Conservation (phyloP, 106 monocot species). For the Dioscorea zingiberensis region DNA sequence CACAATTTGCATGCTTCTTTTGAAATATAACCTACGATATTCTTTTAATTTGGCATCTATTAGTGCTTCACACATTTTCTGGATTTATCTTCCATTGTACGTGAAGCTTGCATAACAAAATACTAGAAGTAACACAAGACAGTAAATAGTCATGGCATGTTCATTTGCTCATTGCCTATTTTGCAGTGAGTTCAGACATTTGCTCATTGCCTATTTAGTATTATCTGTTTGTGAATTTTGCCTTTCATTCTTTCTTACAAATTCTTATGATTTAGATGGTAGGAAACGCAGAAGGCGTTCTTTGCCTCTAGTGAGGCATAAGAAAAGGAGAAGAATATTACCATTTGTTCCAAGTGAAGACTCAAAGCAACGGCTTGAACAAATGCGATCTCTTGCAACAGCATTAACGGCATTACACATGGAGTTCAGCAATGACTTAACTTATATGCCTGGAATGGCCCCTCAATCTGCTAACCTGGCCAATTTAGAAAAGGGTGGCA, state of each 20-base stretch:
- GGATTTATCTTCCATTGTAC: no score
- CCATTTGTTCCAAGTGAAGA: slow-evolving; percentile 59
- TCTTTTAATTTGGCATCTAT: no score
- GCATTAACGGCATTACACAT: slow-evolving; percentile 63
- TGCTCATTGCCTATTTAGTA: background rate
- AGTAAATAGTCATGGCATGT: no score
- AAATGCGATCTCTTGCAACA: slow-evolving; percentile 87
- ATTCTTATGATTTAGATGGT: slow-evolving; percentile 25
- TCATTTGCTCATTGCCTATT: no score
- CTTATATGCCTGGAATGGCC: slow-evolving; percentile 69
- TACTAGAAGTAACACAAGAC: no score
- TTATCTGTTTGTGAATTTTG: background rate
- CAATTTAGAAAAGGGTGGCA: slow-evolving; percentile 71
- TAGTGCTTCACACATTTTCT: no score
- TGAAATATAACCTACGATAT: no score
- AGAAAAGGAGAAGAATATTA: slow-evolving; percentile 73
- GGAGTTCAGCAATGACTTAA: slow-evolving; percentile 80
- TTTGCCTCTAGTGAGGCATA: slow-evolving; percentile 33
- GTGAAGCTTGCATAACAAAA: no score
- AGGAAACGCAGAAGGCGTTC: slow-evolving; percentile 60
- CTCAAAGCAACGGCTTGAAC: slow-evolving; percentile 46
- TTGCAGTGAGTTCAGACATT: no score
- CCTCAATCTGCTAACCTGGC: slow-evolving; percentile 53
- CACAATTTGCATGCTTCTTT: no score
- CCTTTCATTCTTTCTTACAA: slow-evolving; percentile 1